Evolutionary conservation across 2,329 filamentous ascomycete genomes (phyloP).

Genomic region (Aspergillus flavus): DNA sequence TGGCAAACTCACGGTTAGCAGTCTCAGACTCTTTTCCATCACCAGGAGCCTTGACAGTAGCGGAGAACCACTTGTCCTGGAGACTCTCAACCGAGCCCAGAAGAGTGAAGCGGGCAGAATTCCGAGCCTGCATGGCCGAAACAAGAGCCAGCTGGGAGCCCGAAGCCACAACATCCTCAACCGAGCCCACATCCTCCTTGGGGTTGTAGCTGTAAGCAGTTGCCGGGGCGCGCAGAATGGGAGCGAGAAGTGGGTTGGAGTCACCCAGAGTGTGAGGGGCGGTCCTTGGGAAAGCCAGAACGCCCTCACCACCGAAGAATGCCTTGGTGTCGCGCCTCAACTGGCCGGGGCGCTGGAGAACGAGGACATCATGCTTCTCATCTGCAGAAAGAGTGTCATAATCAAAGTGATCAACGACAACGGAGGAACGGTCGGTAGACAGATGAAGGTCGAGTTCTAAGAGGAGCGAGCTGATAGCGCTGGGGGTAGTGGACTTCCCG

Average conservation of each 20-base stretch:
- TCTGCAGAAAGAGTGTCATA: conserved; percentile 76
- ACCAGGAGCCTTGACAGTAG: conserved; percentile 65
- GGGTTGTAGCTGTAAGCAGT: conserved; percentile 94
- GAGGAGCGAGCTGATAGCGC: conserved; percentile 75
- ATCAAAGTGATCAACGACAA: conserved; percentile 95
- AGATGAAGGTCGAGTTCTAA: conserved; percentile 86
- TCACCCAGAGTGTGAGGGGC: conserved; percentile 82
- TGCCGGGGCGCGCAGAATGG: conserved; percentile 77
- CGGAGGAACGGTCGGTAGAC: conserved; percentile 79
- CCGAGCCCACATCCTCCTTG: conserved; percentile 73
- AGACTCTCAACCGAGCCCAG: conserved; percentile 85
- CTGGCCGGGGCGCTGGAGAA: conserved; percentile 69
- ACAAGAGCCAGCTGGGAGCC: conserved; percentile 82
- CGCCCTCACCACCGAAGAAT: conserved; percentile 71
- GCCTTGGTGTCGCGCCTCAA: conserved; percentile 71
- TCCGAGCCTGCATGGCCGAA: conserved; percentile 86
- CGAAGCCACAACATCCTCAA: conserved; percentile 83
- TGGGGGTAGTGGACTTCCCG: conserved; percentile 68
- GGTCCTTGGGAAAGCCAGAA: conserved; percentile 79
- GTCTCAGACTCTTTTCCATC: conserved; percentile 63
- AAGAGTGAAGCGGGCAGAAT: conserved; percentile 86
- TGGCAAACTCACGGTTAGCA: conserved; percentile 82
- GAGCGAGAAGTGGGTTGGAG: conserved; percentile 72
- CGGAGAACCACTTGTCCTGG: conserved; percentile 85
- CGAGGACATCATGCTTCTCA: conserved; percentile 85